These are phyloP conservation scores for Murraya paniculata DNA, from an alignment of 345 rosid species.

Conservation along the genomic window DNA sequence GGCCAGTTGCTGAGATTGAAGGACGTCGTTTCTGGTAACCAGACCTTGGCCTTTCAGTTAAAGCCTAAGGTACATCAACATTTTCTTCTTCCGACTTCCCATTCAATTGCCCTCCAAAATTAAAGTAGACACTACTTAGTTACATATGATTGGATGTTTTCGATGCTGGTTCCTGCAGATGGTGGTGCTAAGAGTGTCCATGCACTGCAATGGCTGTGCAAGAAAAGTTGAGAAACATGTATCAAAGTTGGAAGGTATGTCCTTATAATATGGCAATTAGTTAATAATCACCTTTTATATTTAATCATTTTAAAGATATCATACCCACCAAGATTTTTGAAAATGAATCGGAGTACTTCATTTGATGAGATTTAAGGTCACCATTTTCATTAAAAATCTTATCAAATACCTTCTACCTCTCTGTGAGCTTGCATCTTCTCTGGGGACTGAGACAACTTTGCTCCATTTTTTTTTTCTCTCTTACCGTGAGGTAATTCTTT, in stretches of 20 bases:
- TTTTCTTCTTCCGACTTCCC: not conserved
- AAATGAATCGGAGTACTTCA: not conserved
- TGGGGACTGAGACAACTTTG: not conserved
- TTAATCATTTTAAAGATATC: not conserved
- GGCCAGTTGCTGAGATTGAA: conserved; percentile 45
- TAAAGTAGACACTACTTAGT: too few species aligned
- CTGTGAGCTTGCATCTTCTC: not conserved
- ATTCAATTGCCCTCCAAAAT: not conserved
- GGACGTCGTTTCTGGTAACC: conserved; percentile 60
- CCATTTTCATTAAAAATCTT: not conserved
- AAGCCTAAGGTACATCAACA: conserved; percentile 65
- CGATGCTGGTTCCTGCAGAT: conserved; percentile 37
- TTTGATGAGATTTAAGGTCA: not conserved
- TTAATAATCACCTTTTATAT: not conserved
- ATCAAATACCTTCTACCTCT: not conserved
- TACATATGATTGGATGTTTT: not conserved
- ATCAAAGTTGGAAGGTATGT: conserved; percentile 73
- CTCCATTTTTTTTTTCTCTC: not conserved
- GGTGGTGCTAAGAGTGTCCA: conserved; percentile 82
- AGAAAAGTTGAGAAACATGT: conserved; percentile 88
- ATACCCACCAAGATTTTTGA: not conserved
- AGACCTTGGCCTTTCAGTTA: conserved; percentile 79
- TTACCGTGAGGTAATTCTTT: not conserved
- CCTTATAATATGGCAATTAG: not conserved
- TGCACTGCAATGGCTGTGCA: conserved; percentile 94